Conservation (phyloP, 148 eudicot species). For the Chenopodium formosanum region DNA sequence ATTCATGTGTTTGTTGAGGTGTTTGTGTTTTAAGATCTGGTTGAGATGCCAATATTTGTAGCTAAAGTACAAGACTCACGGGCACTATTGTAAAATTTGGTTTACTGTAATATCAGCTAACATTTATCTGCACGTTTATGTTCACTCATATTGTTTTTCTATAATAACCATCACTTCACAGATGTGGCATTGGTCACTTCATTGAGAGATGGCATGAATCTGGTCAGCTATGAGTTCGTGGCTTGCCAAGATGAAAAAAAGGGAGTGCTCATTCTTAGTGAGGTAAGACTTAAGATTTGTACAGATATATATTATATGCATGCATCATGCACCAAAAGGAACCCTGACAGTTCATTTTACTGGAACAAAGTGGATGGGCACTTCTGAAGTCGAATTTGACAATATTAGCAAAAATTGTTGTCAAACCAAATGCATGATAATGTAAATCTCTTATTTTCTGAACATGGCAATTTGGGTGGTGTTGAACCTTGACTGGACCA, state of each 20-base stretch:
- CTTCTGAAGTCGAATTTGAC: not conserved
- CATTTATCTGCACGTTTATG: no score
- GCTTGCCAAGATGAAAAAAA: slow-evolving; percentile 90
- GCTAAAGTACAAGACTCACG: not conserved
- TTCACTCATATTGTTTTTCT: no score
- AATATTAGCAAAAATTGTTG: not conserved
- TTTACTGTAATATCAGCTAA: not conserved
- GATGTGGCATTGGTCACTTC: slow-evolving; percentile 96
- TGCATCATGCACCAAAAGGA: not conserved
- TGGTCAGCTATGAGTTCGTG: slow-evolving; percentile 93
- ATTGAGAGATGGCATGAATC: slow-evolving; percentile 96
- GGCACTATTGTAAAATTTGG: not conserved
- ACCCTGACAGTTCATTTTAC: not conserved
- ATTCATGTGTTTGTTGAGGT: not conserved
- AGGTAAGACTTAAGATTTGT: slow-evolving; percentile 42
- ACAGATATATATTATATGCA: not conserved
- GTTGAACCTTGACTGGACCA: no score
- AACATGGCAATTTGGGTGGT: no score
- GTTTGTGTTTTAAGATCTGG: not conserved
- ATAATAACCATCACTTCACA: slow-evolving; percentile 17
- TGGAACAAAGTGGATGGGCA: no score
- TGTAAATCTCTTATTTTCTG: no score
- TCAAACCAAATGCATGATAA: not conserved
- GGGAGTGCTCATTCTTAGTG: slow-evolving; percentile 95
- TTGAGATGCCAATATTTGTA: not conserved